Base-by-base conservation (phyloP, 2,329 filamentous ascomycete species). In the Massarina eburnea region DNA sequence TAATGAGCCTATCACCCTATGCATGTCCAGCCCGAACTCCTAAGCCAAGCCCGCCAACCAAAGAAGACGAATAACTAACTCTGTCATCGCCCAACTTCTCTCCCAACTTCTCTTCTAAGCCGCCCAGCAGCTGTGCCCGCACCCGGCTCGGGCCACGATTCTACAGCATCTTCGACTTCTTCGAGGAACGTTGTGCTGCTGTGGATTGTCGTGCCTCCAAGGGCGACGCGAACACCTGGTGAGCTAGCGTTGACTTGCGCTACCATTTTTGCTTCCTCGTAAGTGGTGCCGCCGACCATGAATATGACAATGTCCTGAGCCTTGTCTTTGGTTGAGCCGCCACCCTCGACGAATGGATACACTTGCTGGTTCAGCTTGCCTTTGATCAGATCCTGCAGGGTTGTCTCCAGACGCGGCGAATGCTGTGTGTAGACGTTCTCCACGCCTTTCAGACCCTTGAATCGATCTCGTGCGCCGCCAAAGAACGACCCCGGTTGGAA, bases 401-500 rank as follows among this genome's bases (percentile, higher is more conserved):
- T 97, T 19, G 82, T 81, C 68, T 96, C 91, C 14, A 99, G 72
- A 18, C 90, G 80, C 0, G 95, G 91, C 5, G 90, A 95, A 70
- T 99, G 94, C 68, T 99, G 95, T 0, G 94, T 99, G 69, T 99
- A 99, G 21, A 99, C 94, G 60, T 99, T 99, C 69, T 99, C 95
- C 1, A 99, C 94, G 1, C 94, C 94, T 65, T 97, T 96, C 12
- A 99, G 78, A 0, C 94, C 94, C 64, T 95, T 96, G 70, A 99
- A 91, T 4, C 91, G 84, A 62, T 86, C 89, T 30, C 90, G 81
- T 9, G 91, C 91, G 10, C 89, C 89, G 0, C 89, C 89, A 71
- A 99, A 96, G 54, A 99, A 92, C 4, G 90, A 92, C 1, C 70
- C 67, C 0, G 89, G 87, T 62, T 97, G 91, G 61, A 99, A 97